Evolutionary conservation across 345 rosid genomes (phyloP).

Genomic region (Punica granatum): DNA sequence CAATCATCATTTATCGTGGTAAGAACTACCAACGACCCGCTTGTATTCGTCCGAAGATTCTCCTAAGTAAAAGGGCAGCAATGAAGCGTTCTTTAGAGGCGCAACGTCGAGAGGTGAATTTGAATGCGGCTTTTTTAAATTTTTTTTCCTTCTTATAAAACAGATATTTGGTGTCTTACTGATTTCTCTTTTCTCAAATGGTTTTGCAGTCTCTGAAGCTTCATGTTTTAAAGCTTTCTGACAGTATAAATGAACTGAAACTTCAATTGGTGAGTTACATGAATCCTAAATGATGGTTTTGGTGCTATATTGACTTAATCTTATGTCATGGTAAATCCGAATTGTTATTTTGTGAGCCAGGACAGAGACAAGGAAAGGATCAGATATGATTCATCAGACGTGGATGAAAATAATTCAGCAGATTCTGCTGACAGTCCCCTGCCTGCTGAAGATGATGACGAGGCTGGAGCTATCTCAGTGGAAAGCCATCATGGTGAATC

Average conservation of each 20-base stretch:
- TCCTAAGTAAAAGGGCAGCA: constrained; percentile 71
- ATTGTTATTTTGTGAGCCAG: constrained; percentile 28
- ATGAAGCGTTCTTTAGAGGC: constrained; percentile 72
- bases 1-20: constrained; percentile 83
- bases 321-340: not conserved
- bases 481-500: not conserved
- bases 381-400: constrained; percentile 16
- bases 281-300: not conserved
- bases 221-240: constrained; percentile 71
- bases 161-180: not conserved
- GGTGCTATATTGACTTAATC: not conserved
- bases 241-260: constrained; percentile 51
- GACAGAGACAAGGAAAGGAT: constrained; percentile 38
- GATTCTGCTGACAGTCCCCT: not conserved
- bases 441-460: not conserved
- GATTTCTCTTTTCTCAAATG: not conserved
- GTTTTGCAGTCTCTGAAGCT: constrained; percentile 79
- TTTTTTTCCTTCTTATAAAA: not conserved
- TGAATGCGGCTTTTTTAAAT: not conserved
- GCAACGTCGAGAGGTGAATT: constrained; percentile 69
- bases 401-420: not conserved
- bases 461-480: not conserved
- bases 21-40: constrained; percentile 80
- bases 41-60: constrained; percentile 71
- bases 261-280: constrained; percentile 51